phyloP scores from a whole-genome alignment of 768 basidiomycete genomes.

The Tylopilus balloui region DNA sequence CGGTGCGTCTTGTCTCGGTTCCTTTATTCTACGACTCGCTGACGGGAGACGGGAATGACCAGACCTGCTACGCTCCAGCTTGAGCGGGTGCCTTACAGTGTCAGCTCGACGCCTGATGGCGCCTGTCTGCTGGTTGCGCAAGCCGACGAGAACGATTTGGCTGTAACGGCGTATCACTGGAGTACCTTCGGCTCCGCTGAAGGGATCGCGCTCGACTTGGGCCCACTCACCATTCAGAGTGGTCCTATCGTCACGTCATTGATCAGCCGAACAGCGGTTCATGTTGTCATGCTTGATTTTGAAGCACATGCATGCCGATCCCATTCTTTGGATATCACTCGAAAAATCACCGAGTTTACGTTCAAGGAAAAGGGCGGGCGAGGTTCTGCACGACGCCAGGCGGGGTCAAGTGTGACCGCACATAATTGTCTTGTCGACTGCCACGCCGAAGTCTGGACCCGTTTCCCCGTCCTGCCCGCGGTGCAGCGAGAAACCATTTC shows the following conservation, averaged over 20 bases:
- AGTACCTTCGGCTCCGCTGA: constrained; percentile 49
- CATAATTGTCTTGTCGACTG: constrained; percentile 55
- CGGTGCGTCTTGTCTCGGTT: not conserved
- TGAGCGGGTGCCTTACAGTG: constrained; percentile 25
- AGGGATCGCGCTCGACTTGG: constrained; percentile 40
- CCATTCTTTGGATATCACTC: constrained; percentile 33
- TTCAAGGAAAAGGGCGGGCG: constrained; percentile 18
- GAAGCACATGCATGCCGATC: constrained; percentile 35
- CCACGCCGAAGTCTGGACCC: constrained; percentile 53
- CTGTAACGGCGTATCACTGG: constrained; percentile 49
- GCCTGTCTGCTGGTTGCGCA: constrained; percentile 47
- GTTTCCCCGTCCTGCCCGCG: constrained; percentile 55
- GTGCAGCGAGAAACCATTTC: constrained; percentile 44
- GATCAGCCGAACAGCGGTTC: constrained; percentile 37
- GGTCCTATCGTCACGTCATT: constrained; percentile 42
- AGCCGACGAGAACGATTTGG: constrained; percentile 6
- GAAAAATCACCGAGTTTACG: not conserved
- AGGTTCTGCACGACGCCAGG: constrained; percentile 5
- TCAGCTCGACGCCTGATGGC: constrained; percentile 50
- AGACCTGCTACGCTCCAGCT: constrained; percentile 47
- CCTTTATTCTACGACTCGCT: not conserved
- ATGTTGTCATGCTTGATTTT: constrained; percentile 41
- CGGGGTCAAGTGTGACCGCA: constrained; percentile 17
- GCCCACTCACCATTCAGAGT: constrained; percentile 18
- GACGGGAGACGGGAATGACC: not conserved